phyloP scores from a whole-genome alignment of 768 basidiomycete species.

The Boletus insuetus region DNA sequence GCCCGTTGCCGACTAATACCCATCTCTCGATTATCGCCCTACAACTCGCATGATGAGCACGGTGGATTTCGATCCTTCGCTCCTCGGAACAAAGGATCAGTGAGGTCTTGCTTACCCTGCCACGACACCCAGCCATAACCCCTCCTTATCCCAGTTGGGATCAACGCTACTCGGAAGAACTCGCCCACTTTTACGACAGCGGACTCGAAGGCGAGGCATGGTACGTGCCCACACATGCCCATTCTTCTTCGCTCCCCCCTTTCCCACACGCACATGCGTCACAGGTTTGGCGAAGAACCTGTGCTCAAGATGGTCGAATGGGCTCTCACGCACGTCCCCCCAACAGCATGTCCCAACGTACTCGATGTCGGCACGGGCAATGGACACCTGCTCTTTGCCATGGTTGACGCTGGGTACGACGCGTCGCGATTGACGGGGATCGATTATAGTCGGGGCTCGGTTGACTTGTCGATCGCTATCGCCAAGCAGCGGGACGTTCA shows the following conservation, averaged over 20 bases:
- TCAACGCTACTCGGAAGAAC: conserved; percentile 65
- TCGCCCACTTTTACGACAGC: conserved; percentile 69
- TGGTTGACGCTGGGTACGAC: conserved; percentile 65
- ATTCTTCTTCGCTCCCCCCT: background rate
- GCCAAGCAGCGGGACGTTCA: conserved; percentile 39
- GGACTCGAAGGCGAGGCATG: conserved; percentile 87
- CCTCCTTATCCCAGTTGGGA: conserved; percentile 60
- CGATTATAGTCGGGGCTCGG: conserved; percentile 75
- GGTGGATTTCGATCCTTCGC: conserved; percentile 61
- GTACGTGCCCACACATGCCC: conserved; percentile 36
- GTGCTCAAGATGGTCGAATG: conserved; percentile 81
- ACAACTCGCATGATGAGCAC: conserved; percentile 27
- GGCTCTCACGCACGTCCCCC: conserved; percentile 54
- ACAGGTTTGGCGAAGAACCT: conserved; percentile 80
- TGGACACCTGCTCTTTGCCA: conserved; percentile 69
- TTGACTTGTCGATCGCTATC: conserved; percentile 59
- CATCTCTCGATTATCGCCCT: background rate
- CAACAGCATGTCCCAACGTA: conserved; percentile 44
- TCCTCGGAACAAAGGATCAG: conserved; percentile 79
- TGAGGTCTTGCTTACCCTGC: conserved; percentile 35
- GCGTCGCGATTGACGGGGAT: conserved; percentile 54
- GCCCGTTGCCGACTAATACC: conserved; percentile 18
- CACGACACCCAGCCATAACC: background rate
- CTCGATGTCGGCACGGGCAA: conserved; percentile 84
- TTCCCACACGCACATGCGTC: background rate